Base-by-base conservation (phyloP, 129 eudicot genomes). In the Saussurea involucrata region DNA sequence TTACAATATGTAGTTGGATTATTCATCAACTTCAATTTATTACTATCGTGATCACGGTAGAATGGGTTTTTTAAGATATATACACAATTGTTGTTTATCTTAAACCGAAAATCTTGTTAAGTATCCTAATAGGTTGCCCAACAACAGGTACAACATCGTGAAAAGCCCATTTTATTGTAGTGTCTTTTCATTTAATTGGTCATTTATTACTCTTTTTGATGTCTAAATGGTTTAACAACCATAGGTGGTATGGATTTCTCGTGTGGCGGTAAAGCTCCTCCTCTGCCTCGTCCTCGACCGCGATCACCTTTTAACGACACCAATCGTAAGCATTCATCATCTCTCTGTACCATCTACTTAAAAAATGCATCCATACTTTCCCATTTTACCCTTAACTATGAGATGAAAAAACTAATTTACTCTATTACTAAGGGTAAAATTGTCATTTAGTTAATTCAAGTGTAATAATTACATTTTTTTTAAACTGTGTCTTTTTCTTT, bases 241-340 rank as follows among this genome's bases (percentile, higher is more conserved):
- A 18, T 44, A 80, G 71, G 84, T 58, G 55, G 64, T 2, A 32
- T 74, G 57, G 28, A 73, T 74, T 29, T 66, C 69, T 18, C 64
- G 0, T 80, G 84, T 25, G 84, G 69, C 6, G 27, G 12, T 4
- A 75, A 44, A 70, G 79, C 61, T 73, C 79, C 79, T 57, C 74
- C 79, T 1, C 75, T 67, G 2, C 84, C 75, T 1, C 78, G 80
- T 17, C 69, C 69, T 15, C 69, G 24, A 1, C 24, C 46, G 9
- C 77, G 4, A 70, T 31, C 63, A 36, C 71, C 46, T 13, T 13
- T 31, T 63, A 80, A 77, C 24, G 24, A n/a, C 81, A 67, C 81
- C 81, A 68, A 77, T 10, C 53, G 81, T 67, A 31, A 67, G 73
- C 22, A 10, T n/a, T 2, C 15, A 44, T 33, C 57, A 24, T 8